Evolutionary conservation across 129 eudicot genomes (phyloP).

Genomic region (Artemisia argyi): DNA sequence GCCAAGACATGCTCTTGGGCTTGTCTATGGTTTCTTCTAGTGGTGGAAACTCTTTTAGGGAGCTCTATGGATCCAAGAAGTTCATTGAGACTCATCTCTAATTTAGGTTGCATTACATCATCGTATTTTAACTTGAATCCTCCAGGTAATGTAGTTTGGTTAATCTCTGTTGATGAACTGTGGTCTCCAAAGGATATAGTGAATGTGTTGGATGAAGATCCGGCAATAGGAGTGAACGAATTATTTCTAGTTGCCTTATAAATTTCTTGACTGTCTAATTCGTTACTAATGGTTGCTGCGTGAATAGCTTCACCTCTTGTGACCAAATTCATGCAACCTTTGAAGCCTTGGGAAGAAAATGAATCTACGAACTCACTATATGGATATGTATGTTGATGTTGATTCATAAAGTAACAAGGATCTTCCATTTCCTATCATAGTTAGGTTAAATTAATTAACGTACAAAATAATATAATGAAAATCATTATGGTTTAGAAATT

Average conservation of each 20-base stretch:
- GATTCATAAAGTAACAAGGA: constrained; percentile 15
- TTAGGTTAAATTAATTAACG: constrained; percentile 5
- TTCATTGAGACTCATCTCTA: constrained; percentile 29
- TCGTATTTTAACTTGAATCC: constrained; percentile 17
- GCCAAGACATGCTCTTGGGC: constrained; percentile 39
- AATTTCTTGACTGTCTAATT: constrained; percentile 14
- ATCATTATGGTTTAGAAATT: neutral
- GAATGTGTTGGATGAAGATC: constrained; percentile 32
- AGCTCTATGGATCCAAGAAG: constrained; percentile 28
- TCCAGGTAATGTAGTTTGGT: constrained; percentile 6
- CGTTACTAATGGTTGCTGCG: neutral
- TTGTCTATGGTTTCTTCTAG: constrained; percentile 32
- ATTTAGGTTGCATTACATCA: constrained; percentile 16
- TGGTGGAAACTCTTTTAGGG: constrained; percentile 21
- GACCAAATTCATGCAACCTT: constrained; percentile 19
- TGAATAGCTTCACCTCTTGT: constrained; percentile 19
- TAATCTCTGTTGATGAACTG: constrained; percentile 6
- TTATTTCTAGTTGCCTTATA: constrained; percentile 9
- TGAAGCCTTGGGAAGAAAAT: constrained; percentile 7
- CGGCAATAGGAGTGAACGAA: constrained; percentile 22
- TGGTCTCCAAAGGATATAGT: constrained; percentile 36
- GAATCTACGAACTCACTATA: constrained; percentile 25
- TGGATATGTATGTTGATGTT: constrained; percentile 15
- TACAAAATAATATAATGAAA: neutral
- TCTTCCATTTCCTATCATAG: constrained; percentile 25